A percentile compares a stretch with the other conserved stretches of the same genome.
Evolutionary conservation across 768 basidiomycete genomes (phyloP).

Genomic region (Russula foetens): DNA sequence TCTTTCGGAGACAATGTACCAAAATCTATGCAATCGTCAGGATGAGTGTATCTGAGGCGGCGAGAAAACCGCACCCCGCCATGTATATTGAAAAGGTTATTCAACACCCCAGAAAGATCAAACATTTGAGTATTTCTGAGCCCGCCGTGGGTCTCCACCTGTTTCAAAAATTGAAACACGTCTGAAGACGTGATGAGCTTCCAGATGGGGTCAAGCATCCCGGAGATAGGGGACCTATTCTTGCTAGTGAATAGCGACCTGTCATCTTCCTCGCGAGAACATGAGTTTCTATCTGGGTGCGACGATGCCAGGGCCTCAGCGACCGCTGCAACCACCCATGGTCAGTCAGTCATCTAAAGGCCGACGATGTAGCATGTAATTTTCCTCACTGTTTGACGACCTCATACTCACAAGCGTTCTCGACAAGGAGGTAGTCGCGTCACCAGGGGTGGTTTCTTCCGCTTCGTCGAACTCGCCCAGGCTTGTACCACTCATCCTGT

Average conservation of each 20-base stretch:
- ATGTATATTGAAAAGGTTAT: conserved; percentile 12
- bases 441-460: no score
- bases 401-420: no score
- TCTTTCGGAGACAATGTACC: conserved; percentile 3
- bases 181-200: background rate
- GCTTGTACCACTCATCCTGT: no score
- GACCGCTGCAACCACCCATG: no score
- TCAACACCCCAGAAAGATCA: conserved; percentile 5
- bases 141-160: background rate
- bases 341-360: no score
- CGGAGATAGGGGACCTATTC: background rate
- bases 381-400: no score
- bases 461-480: no score
- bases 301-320: no score
- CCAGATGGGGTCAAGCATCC: background rate
- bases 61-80: conserved; percentile 1
- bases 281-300: no score
- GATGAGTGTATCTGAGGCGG: background rate
- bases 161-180: background rate
- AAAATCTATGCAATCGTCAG: background rate
- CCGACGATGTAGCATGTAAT: no score
- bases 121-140: conserved; percentile 2
- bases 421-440: no score
- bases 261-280: no score
- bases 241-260: background rate